phyloP scores from a whole-genome alignment of 352 stramenopile species.

The Phytophthora foliorum region DNA sequence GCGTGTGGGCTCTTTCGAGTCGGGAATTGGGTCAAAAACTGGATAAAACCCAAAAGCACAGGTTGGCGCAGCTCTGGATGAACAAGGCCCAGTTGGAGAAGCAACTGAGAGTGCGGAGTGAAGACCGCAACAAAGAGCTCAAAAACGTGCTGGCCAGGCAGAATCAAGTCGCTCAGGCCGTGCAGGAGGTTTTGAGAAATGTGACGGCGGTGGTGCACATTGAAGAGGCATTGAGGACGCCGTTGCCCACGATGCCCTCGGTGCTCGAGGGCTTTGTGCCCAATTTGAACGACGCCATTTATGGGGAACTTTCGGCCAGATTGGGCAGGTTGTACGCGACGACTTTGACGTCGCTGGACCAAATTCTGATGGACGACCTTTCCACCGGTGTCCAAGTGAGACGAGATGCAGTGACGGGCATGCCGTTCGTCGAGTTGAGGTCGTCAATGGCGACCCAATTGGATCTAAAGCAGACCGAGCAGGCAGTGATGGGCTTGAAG shows the following conservation, averaged over 20 bases:
- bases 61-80: constrained; percentile 18
- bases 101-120: constrained; percentile 20
- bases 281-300: constrained; percentile 31
- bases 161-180: constrained; percentile 16
- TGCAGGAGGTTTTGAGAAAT: constrained; percentile 15
- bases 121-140: constrained; percentile 21
- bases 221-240: constrained; percentile 28
- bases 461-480: not conserved
- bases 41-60: constrained; percentile 17
- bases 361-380: not conserved
- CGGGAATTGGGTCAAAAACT: not conserved
- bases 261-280: constrained; percentile 26
- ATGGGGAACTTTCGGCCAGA: constrained; percentile 21
- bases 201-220: constrained; percentile 31
- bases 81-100: constrained; percentile 20
- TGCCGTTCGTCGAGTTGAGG: constrained; percentile 31
- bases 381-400: constrained; percentile 18
- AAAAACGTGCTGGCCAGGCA: constrained; percentile 22
- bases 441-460: constrained; percentile 5
- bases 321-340: constrained; percentile 18
- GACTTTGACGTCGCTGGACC: not conserved
- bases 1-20: not conserved
- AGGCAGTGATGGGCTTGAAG: constrained; percentile 17
- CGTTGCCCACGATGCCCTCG: constrained; percentile 12
- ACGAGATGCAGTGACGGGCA: constrained; percentile 12